Conservation (phyloP, 805 yeast species). For the Zygosaccharomyces pseudorouxii region DNA sequence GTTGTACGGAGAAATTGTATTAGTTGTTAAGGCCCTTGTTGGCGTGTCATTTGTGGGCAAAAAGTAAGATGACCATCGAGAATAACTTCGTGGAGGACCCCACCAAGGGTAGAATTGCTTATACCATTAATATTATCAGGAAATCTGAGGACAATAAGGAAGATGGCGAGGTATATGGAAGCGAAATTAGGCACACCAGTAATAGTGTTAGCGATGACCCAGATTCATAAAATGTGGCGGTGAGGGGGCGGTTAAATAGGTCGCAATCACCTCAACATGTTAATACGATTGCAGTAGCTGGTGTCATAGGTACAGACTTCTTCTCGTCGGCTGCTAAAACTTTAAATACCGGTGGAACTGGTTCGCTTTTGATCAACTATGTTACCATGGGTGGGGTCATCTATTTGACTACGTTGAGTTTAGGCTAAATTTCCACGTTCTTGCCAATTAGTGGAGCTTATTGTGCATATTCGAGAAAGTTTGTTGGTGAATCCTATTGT, state of each 20-base stretch:
- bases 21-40: not conserved
- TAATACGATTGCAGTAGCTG: slow-evolving; percentile 65
- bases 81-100: not conserved
- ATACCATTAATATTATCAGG: not conserved
- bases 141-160: not conserved
- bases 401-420: slow-evolving; percentile 47
- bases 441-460: slow-evolving; percentile 57
- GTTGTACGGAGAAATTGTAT: not conserved
- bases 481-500: slow-evolving; percentile 63
- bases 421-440: slow-evolving; percentile 55
- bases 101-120: not conserved
- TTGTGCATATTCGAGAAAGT: slow-evolving; percentile 53
- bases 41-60: not conserved
- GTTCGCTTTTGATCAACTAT: slow-evolving; percentile 47
- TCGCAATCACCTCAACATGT: slow-evolving; percentile 56
- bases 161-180: not conserved
- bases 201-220: slow-evolving; percentile 1
- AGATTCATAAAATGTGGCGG: slow-evolving; percentile 3
- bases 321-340: slow-evolving; percentile 52
- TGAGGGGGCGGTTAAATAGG: slow-evolving; percentile 8
- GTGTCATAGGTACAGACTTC: slow-evolving; percentile 68
- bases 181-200: slow-evolving; percentile 1
- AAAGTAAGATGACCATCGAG: not conserved
- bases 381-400: slow-evolving; percentile 47
- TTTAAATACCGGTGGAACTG: slow-evolving; percentile 49